Evolutionary conservation across 345 rosid species (phyloP).

Genomic region (thale cress (Arabidopsis thaliana)): TAIR10.1 NC_003070.9:3284501-3285000

Average conservation of each 20-base stretch:
- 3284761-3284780: constrained; percentile 18
- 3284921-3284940: too few relatives aligned
- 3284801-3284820: too few relatives aligned
- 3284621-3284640: background rate
- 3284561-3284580: background rate
- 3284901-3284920: too few relatives aligned
- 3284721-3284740: constrained; percentile 24
- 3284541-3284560: background rate
- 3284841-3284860: too few relatives aligned
- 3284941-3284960: too few relatives aligned
- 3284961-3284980: too few relatives aligned
- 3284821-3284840: too few relatives aligned
- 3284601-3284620: background rate
- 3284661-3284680: constrained; percentile 43
- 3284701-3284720: constrained; percentile 31
- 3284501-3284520: constrained; percentile 23
- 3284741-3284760: background rate
- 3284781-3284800: background rate
- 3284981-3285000: too few relatives aligned
- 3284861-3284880: too few relatives aligned
- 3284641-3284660: constrained; percentile 33
- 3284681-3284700: constrained; percentile 38
- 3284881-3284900: too few relatives aligned
- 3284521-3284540: background rate
- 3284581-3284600: background rate